Percentiles rank a stretch among this genome's conserved stretches.
phyloP scores from a whole-genome alignment of 345 rosid species.

The Cardamine occulta region DNA sequence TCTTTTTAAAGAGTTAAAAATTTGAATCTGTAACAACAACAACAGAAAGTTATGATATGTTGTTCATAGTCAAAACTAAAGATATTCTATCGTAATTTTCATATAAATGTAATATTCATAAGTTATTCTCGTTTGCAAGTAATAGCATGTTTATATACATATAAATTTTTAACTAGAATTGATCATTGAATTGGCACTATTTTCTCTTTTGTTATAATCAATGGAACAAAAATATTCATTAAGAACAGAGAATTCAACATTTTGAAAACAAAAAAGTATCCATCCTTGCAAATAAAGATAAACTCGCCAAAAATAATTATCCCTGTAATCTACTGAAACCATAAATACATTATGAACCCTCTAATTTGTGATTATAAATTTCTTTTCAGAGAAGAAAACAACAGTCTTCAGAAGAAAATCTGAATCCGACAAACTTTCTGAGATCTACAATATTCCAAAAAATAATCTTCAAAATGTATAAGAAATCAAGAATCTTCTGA shows the following conservation, averaged over 20 bases:
- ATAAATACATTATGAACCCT: constrained; percentile 27
- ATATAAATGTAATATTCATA: not conserved
- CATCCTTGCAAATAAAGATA: not conserved
- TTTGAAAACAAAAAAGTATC: not conserved
- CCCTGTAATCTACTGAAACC: constrained; percentile 24
- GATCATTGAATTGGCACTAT: not conserved
- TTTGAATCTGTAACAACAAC: not conserved
- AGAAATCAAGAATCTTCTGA: constrained; percentile 39
- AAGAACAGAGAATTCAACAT: not conserved
- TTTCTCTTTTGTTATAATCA: not conserved
- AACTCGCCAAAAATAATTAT: constrained; percentile 25
- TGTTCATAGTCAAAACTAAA: not conserved
- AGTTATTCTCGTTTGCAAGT: not conserved
- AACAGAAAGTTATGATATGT: not conserved
- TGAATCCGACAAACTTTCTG: constrained; percentile 31
- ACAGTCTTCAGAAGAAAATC: constrained; percentile 7
- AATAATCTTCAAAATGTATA: constrained; percentile 34
- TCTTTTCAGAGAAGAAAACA: constrained; percentile 24
- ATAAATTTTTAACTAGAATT: not conserved
- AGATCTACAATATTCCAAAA: constrained; percentile 39
- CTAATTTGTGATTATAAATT: constrained; percentile 26
- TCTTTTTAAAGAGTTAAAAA: not conserved
- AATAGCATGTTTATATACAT: not conserved
- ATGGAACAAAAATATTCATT: not conserved
- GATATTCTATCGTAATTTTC: no score